Percentiles rank a stretch among this genome's conserved stretches.
phyloP scores from a whole-genome alignment of 164 flowering plant genomes.

The Tinospora cordifolia region DNA sequence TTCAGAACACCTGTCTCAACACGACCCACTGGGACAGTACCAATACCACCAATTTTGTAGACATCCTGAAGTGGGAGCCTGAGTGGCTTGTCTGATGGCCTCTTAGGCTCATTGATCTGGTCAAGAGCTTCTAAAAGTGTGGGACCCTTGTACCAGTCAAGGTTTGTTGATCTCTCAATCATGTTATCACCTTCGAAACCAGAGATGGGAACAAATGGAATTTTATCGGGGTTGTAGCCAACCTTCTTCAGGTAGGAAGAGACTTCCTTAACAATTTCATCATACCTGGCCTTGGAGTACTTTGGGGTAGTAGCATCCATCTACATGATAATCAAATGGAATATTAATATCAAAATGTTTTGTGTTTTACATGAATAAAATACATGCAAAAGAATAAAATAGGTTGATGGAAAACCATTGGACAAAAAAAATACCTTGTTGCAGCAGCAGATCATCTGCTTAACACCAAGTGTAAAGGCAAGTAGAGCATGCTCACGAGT shows the following conservation, averaged over 20 bases:
- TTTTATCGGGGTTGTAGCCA: background rate
- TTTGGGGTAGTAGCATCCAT: slow-evolving; percentile 10
- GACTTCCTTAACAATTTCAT: background rate
- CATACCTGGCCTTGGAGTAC: slow-evolving; percentile 3
- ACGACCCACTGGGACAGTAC: background rate
- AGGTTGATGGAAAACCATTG: background rate
- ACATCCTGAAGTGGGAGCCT: slow-evolving; percentile 1
- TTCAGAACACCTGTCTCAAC: background rate
- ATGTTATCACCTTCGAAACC: slow-evolving; percentile 1
- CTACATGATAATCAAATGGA: background rate
- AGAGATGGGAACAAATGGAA: background rate
- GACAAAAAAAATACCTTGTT: slow-evolving; percentile 13
- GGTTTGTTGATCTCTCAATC: slow-evolving; percentile 10
- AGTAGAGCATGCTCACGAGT: slow-evolving; percentile 27
- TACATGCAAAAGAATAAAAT: background rate
- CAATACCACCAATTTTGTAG: background rate
- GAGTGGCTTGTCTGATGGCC: slow-evolving; percentile 9
- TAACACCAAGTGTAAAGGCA: slow-evolving; percentile 28
- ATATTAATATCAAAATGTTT: background rate
- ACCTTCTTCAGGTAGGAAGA: slow-evolving; percentile 1
- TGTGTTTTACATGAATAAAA: background rate
- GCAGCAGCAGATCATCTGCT: slow-evolving; percentile 26
- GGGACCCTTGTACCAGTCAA: slow-evolving; percentile 12
- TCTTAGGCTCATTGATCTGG: slow-evolving; percentile 7
- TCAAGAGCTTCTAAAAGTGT: slow-evolving; percentile 8